Percentiles rank a stretch among this genome's conserved stretches.
Evolutionary conservation across 2,329 filamentous ascomycete genomes (phyloP).

Genomic region (Stagonosporopsis chrysanthemi): DNA sequence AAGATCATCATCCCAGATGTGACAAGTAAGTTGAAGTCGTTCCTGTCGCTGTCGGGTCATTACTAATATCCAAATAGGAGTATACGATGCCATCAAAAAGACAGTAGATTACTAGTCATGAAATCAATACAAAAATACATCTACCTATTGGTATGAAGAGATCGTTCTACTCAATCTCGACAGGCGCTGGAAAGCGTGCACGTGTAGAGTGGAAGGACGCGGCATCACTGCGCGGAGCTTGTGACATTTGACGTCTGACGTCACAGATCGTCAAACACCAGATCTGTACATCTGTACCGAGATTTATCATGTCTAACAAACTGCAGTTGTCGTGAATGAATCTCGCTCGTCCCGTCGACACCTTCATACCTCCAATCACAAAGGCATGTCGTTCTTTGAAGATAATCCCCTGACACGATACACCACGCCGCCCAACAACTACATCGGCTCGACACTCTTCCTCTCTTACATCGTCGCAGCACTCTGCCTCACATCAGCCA

Average conservation of each 20-base stretch:
- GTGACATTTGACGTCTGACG: constrained; percentile 41
- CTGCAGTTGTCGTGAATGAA: neutral
- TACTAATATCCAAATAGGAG: constrained; percentile 36
- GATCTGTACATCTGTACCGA: neutral
- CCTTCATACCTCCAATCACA: neutral
- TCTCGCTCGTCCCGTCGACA: too few relatives aligned
- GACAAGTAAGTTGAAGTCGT: constrained; percentile 69
- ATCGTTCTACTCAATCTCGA: neutral
- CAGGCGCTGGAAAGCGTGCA: neutral
- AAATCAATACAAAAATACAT: neutral
- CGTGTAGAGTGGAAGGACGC: neutral
- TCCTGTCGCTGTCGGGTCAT: neutral
- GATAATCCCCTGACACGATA: neutral
- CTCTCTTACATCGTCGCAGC: constrained; percentile 41
- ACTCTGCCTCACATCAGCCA: constrained; percentile 31
- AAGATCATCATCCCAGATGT: constrained; percentile 78
- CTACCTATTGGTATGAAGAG: too few relatives aligned
- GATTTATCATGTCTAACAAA: neutral
- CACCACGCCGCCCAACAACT: constrained; percentile 39
- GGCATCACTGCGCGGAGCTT: constrained; percentile 3
- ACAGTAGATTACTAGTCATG: constrained; percentile 53
- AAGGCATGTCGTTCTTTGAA: constrained; percentile 5
- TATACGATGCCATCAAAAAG: constrained; percentile 60
- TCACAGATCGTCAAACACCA: constrained; percentile 28
- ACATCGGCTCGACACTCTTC: constrained; percentile 41